Percentiles rank a stretch among this genome's conserved stretches.
phyloP scores from a whole-genome alignment of 805 yeast species.

The Torulaspora microellipsoides region DNA sequence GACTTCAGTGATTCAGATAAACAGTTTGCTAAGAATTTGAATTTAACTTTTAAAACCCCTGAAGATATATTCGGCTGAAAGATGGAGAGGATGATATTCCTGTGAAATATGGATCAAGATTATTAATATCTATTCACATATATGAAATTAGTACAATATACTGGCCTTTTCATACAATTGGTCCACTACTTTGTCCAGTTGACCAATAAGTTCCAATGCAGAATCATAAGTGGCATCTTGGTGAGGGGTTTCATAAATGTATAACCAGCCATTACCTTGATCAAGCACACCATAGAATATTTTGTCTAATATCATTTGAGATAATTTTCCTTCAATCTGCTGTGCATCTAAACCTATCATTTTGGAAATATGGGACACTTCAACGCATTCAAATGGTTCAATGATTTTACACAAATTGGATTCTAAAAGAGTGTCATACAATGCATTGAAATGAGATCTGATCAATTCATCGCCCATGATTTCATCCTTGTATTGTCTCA shows the following conservation, averaged over 20 bases:
- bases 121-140: background rate
- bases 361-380: slow-evolving; percentile 79
- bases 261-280: slow-evolving; percentile 97
- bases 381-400: slow-evolving; percentile 96
- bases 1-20: slow-evolving; percentile 83
- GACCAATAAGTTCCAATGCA: slow-evolving; percentile 78
- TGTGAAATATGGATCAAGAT: background rate
- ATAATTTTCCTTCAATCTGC: slow-evolving; percentile 89
- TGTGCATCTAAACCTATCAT: slow-evolving; percentile 81
- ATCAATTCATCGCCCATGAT: slow-evolving; percentile 82
- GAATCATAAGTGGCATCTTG: slow-evolving; percentile 86
- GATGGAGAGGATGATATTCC: background rate
- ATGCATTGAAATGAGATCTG: slow-evolving; percentile 84
- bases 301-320: slow-evolving; percentile 94
- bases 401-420: slow-evolving; percentile 91
- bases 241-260: slow-evolving; percentile 83
- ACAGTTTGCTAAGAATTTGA: slow-evolving; percentile 57
- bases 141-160: slow-evolving; percentile 51
- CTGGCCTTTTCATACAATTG: slow-evolving; percentile 91
- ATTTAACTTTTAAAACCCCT: slow-evolving; percentile 59
- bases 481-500: slow-evolving; percentile 65
- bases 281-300: slow-evolving; percentile 95
- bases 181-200: slow-evolving; percentile 85
- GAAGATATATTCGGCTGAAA: slow-evolving; percentile 53
- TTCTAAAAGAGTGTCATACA: slow-evolving; percentile 88